Conservation (phyloP, 257 asterid species). For the Fraxinus pennsylvanica region DNA sequence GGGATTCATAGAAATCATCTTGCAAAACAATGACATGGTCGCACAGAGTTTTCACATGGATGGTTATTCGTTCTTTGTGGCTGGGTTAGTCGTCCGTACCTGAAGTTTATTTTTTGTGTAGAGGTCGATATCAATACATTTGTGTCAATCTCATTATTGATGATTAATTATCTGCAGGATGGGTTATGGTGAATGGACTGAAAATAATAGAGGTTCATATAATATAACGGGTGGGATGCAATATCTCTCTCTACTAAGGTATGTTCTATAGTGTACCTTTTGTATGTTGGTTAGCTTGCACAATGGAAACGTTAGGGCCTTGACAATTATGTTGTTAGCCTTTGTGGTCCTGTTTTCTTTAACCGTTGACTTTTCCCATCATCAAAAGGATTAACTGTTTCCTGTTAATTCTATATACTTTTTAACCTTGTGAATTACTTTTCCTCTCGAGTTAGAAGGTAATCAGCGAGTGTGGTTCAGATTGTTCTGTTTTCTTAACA, state of each 20-base stretch:
- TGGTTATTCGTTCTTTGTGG: conserved; percentile 92
- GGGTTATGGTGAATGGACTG: conserved; percentile 93
- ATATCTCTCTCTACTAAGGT: conserved; percentile 95
- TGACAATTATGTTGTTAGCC: background rate
- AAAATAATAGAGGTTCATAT: conserved; percentile 71
- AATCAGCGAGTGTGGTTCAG: no score
- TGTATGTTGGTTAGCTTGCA: background rate
- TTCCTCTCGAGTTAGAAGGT: no score
- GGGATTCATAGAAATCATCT: conserved; percentile 79
- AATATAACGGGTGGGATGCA: conserved; percentile 96
- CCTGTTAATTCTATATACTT: background rate
- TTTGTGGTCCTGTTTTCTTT: background rate
- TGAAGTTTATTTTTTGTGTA: background rate
- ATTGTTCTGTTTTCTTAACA: no score
- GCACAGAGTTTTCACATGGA: conserved; percentile 85
- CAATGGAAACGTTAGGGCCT: background rate
- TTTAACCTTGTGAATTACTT: no score
- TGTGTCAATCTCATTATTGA: background rate
- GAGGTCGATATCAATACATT: background rate
- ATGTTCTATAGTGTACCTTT: no score
- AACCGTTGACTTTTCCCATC: background rate
- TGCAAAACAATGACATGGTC: conserved; percentile 81
- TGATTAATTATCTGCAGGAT: conserved; percentile 46
- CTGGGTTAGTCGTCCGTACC: conserved; percentile 54
- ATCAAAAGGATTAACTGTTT: background rate